A percentile compares a stretch with the other conserved stretches of the same genome.
Conservation (phyloP, 2,329 filamentous ascomycete genomes). For the Fusarium citri region DNA sequence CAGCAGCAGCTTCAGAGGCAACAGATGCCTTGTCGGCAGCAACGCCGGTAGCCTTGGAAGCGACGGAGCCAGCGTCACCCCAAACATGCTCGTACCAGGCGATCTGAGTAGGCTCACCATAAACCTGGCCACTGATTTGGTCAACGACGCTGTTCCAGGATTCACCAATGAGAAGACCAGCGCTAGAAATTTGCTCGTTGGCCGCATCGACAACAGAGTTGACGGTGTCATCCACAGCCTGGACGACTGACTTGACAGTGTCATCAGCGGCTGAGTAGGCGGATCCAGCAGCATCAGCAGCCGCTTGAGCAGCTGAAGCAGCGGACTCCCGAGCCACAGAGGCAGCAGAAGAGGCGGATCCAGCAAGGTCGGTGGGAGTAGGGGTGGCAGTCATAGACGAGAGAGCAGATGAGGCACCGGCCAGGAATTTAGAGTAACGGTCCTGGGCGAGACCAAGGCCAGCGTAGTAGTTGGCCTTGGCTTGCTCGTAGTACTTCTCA, state of each 20-base stretch:
- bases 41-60: slow-evolving; percentile 67
- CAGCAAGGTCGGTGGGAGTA: slow-evolving; percentile 66
- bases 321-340: slow-evolving; percentile 62
- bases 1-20: slow-evolving; percentile 59
- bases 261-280: slow-evolving; percentile 56
- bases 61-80: slow-evolving; percentile 65
- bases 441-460: slow-evolving; percentile 82
- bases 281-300: slow-evolving; percentile 64
- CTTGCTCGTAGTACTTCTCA: slow-evolving; percentile 71
- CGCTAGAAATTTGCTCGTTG: slow-evolving; percentile 52
- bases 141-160: slow-evolving; percentile 62
- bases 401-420: slow-evolving; percentile 76
- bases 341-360: slow-evolving; percentile 62
- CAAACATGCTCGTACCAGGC: slow-evolving; percentile 64
- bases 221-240: slow-evolving; percentile 54
- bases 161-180: slow-evolving; percentile 55
- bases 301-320: slow-evolving; percentile 58
- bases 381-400: slow-evolving; percentile 69
- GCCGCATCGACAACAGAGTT: slow-evolving; percentile 60
- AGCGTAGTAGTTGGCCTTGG: slow-evolving; percentile 77
- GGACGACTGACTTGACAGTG: slow-evolving; percentile 55
- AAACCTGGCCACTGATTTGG: slow-evolving; percentile 75
- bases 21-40: slow-evolving; percentile 52
- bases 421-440: slow-evolving; percentile 80
- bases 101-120: slow-evolving; percentile 72